phyloP scores from a whole-genome alignment of 768 basidiomycete species.

The Russula emetica region DNA sequence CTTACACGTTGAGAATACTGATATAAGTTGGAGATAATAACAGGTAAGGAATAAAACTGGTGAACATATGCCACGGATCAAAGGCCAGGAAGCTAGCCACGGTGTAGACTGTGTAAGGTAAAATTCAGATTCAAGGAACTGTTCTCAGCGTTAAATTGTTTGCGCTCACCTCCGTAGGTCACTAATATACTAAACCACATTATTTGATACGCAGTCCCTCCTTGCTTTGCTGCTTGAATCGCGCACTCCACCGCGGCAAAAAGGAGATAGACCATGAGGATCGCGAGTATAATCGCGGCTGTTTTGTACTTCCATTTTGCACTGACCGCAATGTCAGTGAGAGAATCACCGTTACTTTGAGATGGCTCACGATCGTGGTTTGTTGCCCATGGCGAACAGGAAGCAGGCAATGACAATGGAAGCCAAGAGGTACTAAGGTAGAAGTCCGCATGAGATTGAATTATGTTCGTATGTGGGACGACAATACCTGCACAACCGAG shows the following conservation, averaged over 20 bases:
- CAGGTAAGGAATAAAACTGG: constrained; percentile 85
- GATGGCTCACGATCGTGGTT: constrained; percentile 71
- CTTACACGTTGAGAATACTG: constrained; percentile 73
- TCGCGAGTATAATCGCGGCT: constrained; percentile 65
- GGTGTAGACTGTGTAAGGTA: constrained; percentile 54
- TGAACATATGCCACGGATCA: constrained; percentile 96
- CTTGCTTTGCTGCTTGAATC: constrained; percentile 61
- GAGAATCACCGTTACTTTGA: neutral
- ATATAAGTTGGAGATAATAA: constrained; percentile 80
- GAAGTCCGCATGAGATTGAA: neutral
- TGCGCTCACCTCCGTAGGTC: constrained; percentile 68
- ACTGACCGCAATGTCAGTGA: constrained; percentile 36
- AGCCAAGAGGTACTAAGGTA: constrained; percentile 68
- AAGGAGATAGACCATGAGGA: constrained; percentile 81
- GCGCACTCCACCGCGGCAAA: constrained; percentile 79
- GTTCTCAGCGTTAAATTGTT: neutral
- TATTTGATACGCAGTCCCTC: constrained; percentile 59
- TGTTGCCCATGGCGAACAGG: constrained; percentile 94
- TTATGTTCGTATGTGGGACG: neutral
- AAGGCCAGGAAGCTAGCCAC: constrained; percentile 76
- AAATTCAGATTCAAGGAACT: neutral
- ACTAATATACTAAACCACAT: constrained; percentile 85
- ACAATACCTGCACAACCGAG: constrained; percentile 60
- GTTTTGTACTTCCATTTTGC: constrained; percentile 83
- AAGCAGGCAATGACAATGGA: constrained; percentile 86